A percentile compares a stretch with the other conserved stretches of the same genome.
Conservation (phyloP, 2,329 filamentous ascomycete genomes). For the Rhinocladiella mackenziei region DNA sequence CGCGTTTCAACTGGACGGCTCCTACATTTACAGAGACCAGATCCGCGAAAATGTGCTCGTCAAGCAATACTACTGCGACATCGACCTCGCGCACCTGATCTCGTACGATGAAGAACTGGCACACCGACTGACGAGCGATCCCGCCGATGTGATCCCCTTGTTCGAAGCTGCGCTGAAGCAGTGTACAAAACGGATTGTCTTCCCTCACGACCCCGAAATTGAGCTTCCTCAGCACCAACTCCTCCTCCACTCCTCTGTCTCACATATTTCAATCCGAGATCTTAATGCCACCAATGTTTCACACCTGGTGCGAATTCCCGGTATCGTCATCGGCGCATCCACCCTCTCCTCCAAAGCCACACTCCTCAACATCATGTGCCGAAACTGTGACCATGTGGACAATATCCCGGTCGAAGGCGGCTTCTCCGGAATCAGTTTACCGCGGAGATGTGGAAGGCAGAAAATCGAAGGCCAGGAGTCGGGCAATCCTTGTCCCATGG, state of each 20-base stretch:
- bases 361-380: slow-evolving; percentile 77
- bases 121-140: slow-evolving; percentile 82
- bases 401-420: slow-evolving; percentile 73
- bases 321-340: slow-evolving; percentile 95
- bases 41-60: slow-evolving; percentile 89
- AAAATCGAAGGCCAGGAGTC: slow-evolving; percentile 58
- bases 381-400: slow-evolving; percentile 72
- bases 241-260: slow-evolving; percentile 85
- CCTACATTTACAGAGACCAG: slow-evolving; percentile 96
- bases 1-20: slow-evolving; percentile 88
- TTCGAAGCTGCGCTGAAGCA: slow-evolving; percentile 87
- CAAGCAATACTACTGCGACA: slow-evolving; percentile 92
- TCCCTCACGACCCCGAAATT: slow-evolving; percentile 64
- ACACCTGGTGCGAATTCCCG: slow-evolving; percentile 90
- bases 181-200: slow-evolving; percentile 91
- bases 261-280: slow-evolving; percentile 88
- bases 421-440: slow-evolving; percentile 81
- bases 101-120: slow-evolving; percentile 94
- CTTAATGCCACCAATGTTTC: slow-evolving; percentile 90
- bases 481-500: slow-evolving; percentile 75
- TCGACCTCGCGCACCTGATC: slow-evolving; percentile 93
- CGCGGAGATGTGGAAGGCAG: slow-evolving; percentile 67
- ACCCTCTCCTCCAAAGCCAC: slow-evolving; percentile 96
- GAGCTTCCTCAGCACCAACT: slow-evolving; percentile 88
- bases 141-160: slow-evolving; percentile 85